These are phyloP conservation scores for Yamadazyma akitaensis DNA, from an alignment of 805 yeast species.

Conservation along the genomic window DNA sequence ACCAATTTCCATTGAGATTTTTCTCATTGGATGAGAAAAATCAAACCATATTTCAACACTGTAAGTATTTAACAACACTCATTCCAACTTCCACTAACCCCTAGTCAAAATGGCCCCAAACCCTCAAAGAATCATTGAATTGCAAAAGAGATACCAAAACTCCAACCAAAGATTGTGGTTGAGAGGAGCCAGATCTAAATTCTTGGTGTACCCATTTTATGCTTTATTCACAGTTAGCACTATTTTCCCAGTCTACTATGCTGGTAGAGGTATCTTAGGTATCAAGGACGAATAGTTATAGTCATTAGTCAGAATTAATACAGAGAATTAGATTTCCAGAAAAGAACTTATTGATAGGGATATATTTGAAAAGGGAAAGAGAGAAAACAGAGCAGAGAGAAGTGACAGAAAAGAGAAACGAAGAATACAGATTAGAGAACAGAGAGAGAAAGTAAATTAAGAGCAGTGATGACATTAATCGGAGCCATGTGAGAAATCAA, in stretches of 20 bases:
- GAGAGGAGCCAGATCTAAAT: slow-evolving; percentile 53
- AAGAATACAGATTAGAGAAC: background rate
- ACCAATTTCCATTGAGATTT: slow-evolving; percentile 5
- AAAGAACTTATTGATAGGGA: background rate
- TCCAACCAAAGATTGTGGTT: slow-evolving; percentile 43
- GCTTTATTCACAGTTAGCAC: slow-evolving; percentile 69
- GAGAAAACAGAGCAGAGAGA: background rate
- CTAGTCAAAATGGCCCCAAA: slow-evolving; percentile 28
- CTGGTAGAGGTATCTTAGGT: slow-evolving; percentile 70
- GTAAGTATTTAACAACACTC: slow-evolving; percentile 1
- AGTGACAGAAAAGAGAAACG: background rate
- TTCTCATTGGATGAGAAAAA: slow-evolving; percentile 14
- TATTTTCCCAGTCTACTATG: slow-evolving; percentile 61
- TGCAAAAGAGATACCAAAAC: slow-evolving; percentile 44
- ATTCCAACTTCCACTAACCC: background rate
- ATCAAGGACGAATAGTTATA: slow-evolving; percentile 44
- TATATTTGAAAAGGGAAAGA: background rate
- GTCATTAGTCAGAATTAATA: background rate
- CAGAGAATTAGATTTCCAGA: background rate
- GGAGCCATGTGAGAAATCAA: too few species aligned
- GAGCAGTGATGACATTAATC: too few species aligned
- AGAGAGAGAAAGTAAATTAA: background rate
- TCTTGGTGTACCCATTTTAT: slow-evolving; percentile 73
- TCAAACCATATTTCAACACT: slow-evolving; percentile 16
- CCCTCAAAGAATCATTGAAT: slow-evolving; percentile 46